Evolutionary conservation across 1,284 basidiomycete species (phyloP), one percentile per base, ranked within the genome.

Genomic region (Ganoderma meredithae): DNA sequence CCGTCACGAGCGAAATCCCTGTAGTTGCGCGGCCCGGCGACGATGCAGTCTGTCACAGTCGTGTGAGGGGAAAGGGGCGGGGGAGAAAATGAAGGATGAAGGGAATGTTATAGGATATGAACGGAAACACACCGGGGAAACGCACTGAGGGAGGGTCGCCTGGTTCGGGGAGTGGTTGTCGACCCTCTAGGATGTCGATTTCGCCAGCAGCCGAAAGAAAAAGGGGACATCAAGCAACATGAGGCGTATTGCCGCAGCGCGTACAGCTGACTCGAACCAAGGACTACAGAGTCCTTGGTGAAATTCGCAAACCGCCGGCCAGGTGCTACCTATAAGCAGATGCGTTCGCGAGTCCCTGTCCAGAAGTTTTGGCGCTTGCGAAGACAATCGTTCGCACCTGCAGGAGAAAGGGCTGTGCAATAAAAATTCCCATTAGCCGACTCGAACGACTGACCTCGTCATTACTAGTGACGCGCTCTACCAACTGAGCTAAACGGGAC

Each of bases 131-230:
- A 83, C 84, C 83, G 19, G 83, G n/a, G n/a, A n/a, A n/a, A n/a
- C n/a, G n/a, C n/a, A n/a, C n/a, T n/a, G n/a, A n/a, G n/a, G n/a
- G n/a, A 95, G 79, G 10, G 88, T 90, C 2, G 84, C 83, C 62
- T 83, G 81, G 75, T 93, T 88, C 15, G 87, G 83, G 0, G 77
- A 76, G 72, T 83, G 77, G 72, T 85, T 83, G 72, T 92, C 91
- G 43, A 91, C 87, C 15, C 87, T 90, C 77, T 93, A 92, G 65
- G 33, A 93, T 89, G 77, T 93, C 91, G 25, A 91, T 83, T 77
- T 93, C 88, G 0, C 89, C 89, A 87, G 53, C 31, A 36, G 33
- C 8, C 8, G 33, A 36, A 3, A 3, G n/a, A 36, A 36, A 36
- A 36, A 1, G 36, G n/a, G 9, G 3, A 3, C 1, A 10, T 49